These are phyloP conservation scores for Heritiera littoralis DNA, from an alignment of 345 rosid species.

Conservation along the genomic window DNA sequence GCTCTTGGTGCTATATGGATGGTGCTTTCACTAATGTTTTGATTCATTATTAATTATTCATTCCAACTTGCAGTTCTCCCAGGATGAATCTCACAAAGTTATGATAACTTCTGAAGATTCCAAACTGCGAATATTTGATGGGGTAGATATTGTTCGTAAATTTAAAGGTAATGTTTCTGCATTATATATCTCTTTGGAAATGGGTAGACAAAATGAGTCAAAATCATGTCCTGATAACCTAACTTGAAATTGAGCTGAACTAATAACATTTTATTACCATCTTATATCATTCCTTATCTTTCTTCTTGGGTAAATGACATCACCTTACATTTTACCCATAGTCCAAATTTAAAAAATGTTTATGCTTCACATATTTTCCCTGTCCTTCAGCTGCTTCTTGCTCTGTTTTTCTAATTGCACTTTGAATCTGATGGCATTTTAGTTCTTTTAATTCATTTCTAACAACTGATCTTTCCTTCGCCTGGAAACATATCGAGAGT, in stretches of 20 bases:
- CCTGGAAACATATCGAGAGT: neutral
- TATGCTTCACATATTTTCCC: neutral
- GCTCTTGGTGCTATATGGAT: neutral
- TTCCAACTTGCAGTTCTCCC: conserved; percentile 54
- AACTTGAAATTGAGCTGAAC: neutral
- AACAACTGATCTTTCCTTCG: neutral
- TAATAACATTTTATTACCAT: neutral
- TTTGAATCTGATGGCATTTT: neutral
- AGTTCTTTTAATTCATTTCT: neutral
- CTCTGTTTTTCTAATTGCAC: neutral
- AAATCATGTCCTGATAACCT: neutral
- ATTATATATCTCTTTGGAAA: neutral
- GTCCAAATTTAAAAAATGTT: too few species aligned
- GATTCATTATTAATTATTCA: conserved; percentile 15
- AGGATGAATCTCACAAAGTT: conserved; percentile 47
- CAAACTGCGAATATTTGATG: conserved; percentile 63
- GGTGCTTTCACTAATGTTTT: neutral
- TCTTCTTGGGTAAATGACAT: neutral
- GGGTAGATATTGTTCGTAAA: conserved; percentile 52
- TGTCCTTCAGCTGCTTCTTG: neutral
- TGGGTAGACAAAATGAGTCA: neutral
- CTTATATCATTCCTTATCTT: too few species aligned
- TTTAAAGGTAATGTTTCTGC: conserved; percentile 54
- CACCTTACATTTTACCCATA: neutral
- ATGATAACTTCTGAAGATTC: conserved; percentile 83